Base-by-base conservation (phyloP, 2,329 filamentous ascomycete species). In the Chaetomiaceae sp. region DNA sequence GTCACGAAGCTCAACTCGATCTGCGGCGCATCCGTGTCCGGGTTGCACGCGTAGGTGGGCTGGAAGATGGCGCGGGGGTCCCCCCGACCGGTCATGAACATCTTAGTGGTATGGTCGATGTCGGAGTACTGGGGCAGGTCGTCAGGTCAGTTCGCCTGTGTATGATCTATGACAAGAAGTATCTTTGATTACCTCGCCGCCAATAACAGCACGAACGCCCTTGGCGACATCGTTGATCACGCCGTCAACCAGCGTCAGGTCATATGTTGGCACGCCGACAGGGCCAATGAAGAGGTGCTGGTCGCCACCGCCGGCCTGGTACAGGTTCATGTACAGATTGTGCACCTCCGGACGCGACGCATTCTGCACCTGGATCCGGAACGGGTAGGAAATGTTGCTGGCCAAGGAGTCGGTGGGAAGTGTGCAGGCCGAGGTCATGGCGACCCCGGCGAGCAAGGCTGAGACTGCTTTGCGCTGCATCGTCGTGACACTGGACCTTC, bases 281-380 rank as follows among this genome's bases (percentile, higher is more conserved):
- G 67, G 66, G 27, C 57, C 59, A 22, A 70, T 60, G 45, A 66
- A 68, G n/a, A 69, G 53, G 51, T 70, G 67, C 42, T 62, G 62
- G 40, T 70, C 68, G 8, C 64, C 65, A 20, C 65, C 66, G 3
- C 65, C 66, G 5, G 64, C 60, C 26, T 56, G 50, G 47, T 60
- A 60, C 40, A 65, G 56, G 50, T 68, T 68, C 54, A 68, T 56
- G 44, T 61, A 60, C 22, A 60, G 54, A 55, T 68, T 62, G 56
- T 70, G 63, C 19, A 69, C 56, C 5, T 58, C 47, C 2, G 65
- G 62, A 20, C 60, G 61, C 6, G 58, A 55, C 4, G 62, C 51
- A 51, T 68, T 68, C 52, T 69, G 67, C 26, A 68, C 60, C 48
- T 64, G 60, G 47, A 68, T 59, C 1, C 62, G 58, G 51, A 70